A percentile compares a stretch with the other conserved stretches of the same genome.
These are phyloP conservation scores for Brassica hybrid DNA, from an alignment of 441 rosid species.

Conservation along the genomic window DNA sequence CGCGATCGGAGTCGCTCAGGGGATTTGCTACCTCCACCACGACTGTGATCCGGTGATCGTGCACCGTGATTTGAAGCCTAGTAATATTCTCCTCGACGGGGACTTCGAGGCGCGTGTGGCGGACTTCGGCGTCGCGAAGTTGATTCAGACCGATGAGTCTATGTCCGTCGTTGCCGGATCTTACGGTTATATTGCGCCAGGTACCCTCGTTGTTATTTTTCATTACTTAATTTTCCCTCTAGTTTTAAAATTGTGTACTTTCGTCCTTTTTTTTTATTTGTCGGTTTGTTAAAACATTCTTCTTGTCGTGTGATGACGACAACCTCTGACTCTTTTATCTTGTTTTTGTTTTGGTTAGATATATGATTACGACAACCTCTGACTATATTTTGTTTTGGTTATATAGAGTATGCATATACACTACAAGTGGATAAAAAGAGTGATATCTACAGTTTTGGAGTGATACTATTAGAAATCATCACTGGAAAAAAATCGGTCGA, in stretches of 20 bases:
- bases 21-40: constrained; percentile 95
- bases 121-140: constrained; percentile 93
- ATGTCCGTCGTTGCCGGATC: constrained; percentile 99
- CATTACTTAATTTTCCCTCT: not conserved
- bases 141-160: constrained; percentile 83
- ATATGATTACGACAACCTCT: constrained; percentile 24
- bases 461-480: constrained; percentile 81
- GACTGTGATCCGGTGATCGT: constrained; percentile 96
- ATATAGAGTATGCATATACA: constrained; percentile 91
- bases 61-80: constrained; percentile 93
- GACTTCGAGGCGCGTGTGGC: constrained; percentile 99
- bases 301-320: constrained; percentile 34
- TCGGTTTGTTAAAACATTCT: constrained; percentile 32
- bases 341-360: not conserved
- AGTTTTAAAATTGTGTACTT: not conserved
- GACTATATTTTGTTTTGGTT: constrained; percentile 19
- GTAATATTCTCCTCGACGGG: constrained; percentile 77
- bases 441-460: constrained; percentile 93
- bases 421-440: constrained; percentile 94
- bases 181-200: constrained; percentile 98
- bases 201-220: constrained; percentile 43
- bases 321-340: constrained; percentile 20
- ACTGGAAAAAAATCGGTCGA: constrained; percentile 84
- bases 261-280: constrained; percentile 1
- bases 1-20: constrained; percentile 95